A percentile compares a stretch with the other conserved stretches of the same genome.
phyloP scores from a whole-genome alignment of 352 stramenopile genomes.

The Phytophthora sp. region DNA sequence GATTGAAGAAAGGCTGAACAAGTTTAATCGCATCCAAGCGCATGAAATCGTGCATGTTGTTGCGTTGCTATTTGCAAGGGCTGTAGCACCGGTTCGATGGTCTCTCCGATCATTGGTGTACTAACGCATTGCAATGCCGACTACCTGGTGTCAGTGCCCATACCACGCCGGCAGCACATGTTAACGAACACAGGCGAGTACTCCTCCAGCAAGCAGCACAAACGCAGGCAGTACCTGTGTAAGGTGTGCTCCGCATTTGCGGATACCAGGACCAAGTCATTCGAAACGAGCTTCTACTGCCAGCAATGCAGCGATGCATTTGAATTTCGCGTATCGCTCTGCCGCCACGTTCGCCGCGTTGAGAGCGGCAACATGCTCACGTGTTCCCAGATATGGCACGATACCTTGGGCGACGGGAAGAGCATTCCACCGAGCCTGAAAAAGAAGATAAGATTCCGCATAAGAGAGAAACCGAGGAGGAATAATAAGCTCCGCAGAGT shows the following conservation, averaged over 20 bases:
- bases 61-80: neutral
- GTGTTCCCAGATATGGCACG: slow-evolving; percentile 13
- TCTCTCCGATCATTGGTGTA: slow-evolving; percentile 10
- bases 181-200: slow-evolving; percentile 10
- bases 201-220: slow-evolving; percentile 7
- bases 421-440: neutral
- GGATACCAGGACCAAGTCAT: slow-evolving; percentile 5
- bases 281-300: neutral
- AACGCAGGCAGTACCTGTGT: slow-evolving; percentile 22
- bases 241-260: slow-evolving; percentile 30
- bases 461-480: too few relatives aligned
- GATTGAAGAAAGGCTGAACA: neutral
- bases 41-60: slow-evolving; percentile 15
- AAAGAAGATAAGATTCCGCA: neutral
- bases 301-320: neutral
- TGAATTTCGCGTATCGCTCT: slow-evolving; percentile 4
- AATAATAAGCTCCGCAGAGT: too few relatives aligned
- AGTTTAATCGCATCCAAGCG: neutral
- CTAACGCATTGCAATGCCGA: slow-evolving; percentile 12
- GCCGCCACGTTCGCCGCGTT: neutral
- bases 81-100: neutral
- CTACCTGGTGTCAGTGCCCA: slow-evolving; percentile 16
- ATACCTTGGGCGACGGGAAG: neutral
- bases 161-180: slow-evolving; percentile 4
- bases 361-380: slow-evolving; percentile 12